Evolutionary conservation across 2,329 filamentous ascomycete genomes (phyloP), one percentile per base, ranked within the genome.

Genomic region (Fusarium longipes): DNA sequence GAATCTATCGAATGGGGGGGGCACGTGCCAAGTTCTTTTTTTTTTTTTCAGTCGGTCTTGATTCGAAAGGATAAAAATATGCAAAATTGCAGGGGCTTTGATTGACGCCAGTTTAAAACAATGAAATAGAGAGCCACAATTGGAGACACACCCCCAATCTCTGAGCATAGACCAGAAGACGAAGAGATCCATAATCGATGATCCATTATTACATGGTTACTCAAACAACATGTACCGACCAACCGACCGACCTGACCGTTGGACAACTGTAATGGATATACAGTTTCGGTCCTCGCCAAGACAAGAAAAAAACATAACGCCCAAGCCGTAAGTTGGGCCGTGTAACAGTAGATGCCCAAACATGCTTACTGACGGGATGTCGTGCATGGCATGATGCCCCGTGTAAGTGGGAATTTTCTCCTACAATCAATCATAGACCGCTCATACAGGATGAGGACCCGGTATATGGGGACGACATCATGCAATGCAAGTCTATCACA

Each of bases 281-380:
- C 60, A 50, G 61, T 44, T 60, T 60, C 57, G 58, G 55, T 57
- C 45, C 27, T 66, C 59, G 55, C 51, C 39, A 62, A 58, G 33
- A 36, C 53, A 18, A 18, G 33, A 50, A 36, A 56, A 18, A 18
- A 36, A 50, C 14, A 42, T 38, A 47, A 54, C 55, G 70, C 70
- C 60, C 67, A 73, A 68, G 64, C 66, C 67, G 22, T 51, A 59
- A 10, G 52, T 45, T 68, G 70, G 67, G 61, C 70, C 70, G 62
- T 72, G 67, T 59, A 47, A 27, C 22, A 38, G 32, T 36, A 60
- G 62, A 58, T 56, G 61, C 57, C 57, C 65, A 62, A 58, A 63
- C 67, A 52, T 68, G 58, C 57, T 72, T 10, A 40, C 49, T 54
- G 43, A 69, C 56, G 54, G 63, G 54, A 72, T 73, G 70, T 65